phyloP scores from a whole-genome alignment of 495 filamentous ascomycete genomes.

The Chaetomium fimeti region DNA sequence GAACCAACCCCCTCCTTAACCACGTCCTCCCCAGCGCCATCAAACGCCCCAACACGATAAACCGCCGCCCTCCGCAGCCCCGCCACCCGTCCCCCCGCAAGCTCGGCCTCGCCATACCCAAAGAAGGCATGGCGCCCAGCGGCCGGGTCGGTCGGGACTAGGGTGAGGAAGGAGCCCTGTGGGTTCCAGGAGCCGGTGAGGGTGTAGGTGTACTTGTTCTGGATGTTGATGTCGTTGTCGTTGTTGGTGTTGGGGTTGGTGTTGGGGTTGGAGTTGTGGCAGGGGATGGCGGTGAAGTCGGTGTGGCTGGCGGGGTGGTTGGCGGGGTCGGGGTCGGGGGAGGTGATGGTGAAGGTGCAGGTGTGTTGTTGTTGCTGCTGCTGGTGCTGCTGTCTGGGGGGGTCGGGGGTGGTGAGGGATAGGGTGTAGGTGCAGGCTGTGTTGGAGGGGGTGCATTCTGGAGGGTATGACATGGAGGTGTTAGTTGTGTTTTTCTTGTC shows the following conservation, averaged over 20 bases:
- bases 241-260: not conserved
- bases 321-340: not conserved
- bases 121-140: conserved; percentile 27
- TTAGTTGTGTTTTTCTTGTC: not conserved
- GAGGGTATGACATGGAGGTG: not conserved
- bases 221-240: not conserved
- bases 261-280: conserved; percentile 6
- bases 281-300: conserved; percentile 18
- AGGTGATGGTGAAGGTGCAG: conserved; percentile 25
- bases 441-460: conserved; percentile 25
- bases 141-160: conserved; percentile 27
- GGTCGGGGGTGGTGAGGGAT: conserved; percentile 5
- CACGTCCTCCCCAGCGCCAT: not conserved
- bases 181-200: conserved; percentile 31
- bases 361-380: not conserved
- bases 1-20: not conserved
- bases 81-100: conserved; percentile 10
- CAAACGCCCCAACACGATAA: not conserved
- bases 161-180: conserved; percentile 23
- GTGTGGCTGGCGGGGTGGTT: conserved; percentile 16
- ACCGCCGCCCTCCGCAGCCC: not conserved
- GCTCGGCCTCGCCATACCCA: conserved; percentile 26
- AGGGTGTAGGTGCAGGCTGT: conserved; percentile 21
- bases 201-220: conserved; percentile 6
- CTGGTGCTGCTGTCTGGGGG: not conserved